These are phyloP conservation scores for Trichoderma aggressivum DNA, from an alignment of 2,329 filamentous ascomycete genomes.

Conservation along the genomic window DNA sequence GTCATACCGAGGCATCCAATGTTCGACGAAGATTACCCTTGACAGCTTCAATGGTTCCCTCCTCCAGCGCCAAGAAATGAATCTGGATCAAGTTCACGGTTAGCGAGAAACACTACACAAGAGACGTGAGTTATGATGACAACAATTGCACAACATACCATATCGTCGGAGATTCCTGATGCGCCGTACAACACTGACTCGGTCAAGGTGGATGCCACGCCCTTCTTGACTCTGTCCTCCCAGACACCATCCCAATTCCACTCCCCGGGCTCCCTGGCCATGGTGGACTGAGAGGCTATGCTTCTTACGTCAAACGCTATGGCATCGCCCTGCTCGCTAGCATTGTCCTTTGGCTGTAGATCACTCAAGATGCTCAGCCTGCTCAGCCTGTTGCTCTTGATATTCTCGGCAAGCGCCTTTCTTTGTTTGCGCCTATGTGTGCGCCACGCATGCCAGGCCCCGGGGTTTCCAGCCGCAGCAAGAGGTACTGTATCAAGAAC, in stretches of 20 bases:
- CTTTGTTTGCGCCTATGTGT: constrained; percentile 54
- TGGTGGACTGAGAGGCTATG: constrained; percentile 2
- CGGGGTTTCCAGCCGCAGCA: constrained; percentile 80
- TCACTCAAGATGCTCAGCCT: background rate
- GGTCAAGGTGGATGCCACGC: constrained; percentile 71
- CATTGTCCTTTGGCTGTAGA: background rate
- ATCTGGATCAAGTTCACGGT: constrained; percentile 45
- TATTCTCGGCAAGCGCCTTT: constrained; percentile 23
- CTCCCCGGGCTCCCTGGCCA: constrained; percentile 57
- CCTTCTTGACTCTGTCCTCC: constrained; percentile 82
- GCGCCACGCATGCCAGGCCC: constrained; percentile 92
- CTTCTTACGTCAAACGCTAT: background rate
- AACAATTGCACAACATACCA: constrained; percentile 51
- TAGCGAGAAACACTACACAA: constrained; percentile 17
- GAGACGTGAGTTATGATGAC: background rate
- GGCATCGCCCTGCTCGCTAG: constrained; percentile 19
- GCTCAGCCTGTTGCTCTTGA: background rate
- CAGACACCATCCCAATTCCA: constrained; percentile 99
- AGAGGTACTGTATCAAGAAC: constrained; percentile 77
- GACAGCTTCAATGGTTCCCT: constrained; percentile 54
- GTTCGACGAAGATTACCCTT: constrained; percentile 58
- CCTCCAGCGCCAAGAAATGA: constrained; percentile 63
- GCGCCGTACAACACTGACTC: constrained; percentile 76
- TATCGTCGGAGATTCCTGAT: constrained; percentile 60
- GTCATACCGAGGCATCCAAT: constrained; percentile 33